Evolutionary conservation across 208 protist genomes (phyloP), one percentile per base, ranked within the genome.

Genomic region (Leishmania gerbilli): DNA sequence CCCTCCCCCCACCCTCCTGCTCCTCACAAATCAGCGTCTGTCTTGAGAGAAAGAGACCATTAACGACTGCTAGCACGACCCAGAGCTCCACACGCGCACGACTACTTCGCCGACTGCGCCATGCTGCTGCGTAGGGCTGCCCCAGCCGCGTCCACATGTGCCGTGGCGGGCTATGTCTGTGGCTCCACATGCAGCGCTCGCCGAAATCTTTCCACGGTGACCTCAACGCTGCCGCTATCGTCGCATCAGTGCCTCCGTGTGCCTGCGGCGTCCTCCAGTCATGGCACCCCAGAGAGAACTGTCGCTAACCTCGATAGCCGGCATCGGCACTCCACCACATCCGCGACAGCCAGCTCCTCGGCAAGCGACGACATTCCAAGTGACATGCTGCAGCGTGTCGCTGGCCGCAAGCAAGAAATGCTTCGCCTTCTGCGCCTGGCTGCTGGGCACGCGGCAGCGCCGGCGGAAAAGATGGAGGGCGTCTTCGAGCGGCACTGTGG

Each of bases 361-460:
- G 56, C 74, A 49, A 21, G 37, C 42, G 53, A 31, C 19, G 67
- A 7, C 0, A 58, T 80, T 3, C 76, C 76, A 0, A 27, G 51
- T 21, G 77, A 69, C 1, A 40, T 82, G 72, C 21, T 56, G 67
- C 77, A 64, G 31, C 82, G 78, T 21, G 65, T 85, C 55, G 69
- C 47, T 56, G 47, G n/a, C 42, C 11, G 37, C 31, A 72, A 68
- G n/a, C 53, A 69, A 1, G 77, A 79, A 5, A 60, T 85, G 71
- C 71, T 81, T 6, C 77, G 82, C 0, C 82, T 85, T 5, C 64
- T 85, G 60, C 82, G 55, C 58, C 56, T 51, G 42, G 77, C 72
- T 45, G 58, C 82, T 1, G 71, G 75, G 19, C 72, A 79, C 34
- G 49, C 9, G 1, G 74, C 77, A n/a, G 62, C 53, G 24, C 82